These are phyloP conservation scores for Nepenthes mirabilis DNA, from an alignment of 148 eudicot species.

Conservation along the genomic window DNA sequence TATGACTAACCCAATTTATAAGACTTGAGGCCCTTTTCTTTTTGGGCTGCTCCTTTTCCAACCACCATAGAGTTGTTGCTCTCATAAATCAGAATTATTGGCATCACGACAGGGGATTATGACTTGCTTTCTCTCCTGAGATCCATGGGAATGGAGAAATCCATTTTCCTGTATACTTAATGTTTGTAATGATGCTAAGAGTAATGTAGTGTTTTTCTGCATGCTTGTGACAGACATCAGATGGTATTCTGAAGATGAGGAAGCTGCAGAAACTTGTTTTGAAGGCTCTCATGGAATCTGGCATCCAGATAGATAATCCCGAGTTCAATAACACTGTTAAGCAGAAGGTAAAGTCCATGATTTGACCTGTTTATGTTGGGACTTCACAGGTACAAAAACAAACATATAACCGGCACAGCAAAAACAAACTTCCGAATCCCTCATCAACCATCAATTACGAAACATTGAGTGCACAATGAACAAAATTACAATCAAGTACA, in stretches of 20 bases:
- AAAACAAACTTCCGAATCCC: too few relatives aligned
- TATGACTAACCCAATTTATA: too few relatives aligned
- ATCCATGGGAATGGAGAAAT: too few relatives aligned
- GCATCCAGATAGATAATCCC: constrained; percentile 27
- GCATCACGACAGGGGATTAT: too few relatives aligned
- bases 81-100: neutral
- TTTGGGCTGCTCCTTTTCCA: too few relatives aligned
- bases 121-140: too few relatives aligned
- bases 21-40: too few relatives aligned
- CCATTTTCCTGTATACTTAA: too few relatives aligned
- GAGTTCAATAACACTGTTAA: constrained; percentile 30
- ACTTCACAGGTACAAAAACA: neutral
- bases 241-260: constrained; percentile 53
- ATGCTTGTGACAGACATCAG: constrained; percentile 36
- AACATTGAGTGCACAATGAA: too few relatives aligned
- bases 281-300: constrained; percentile 47
- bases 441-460: neutral
- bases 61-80: neutral
- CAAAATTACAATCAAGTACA: too few relatives aligned
- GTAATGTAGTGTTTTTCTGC: neutral
- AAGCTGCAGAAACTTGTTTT: constrained; percentile 43
- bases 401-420: too few relatives aligned
- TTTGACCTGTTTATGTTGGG: neutral
- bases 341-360: constrained; percentile 34
- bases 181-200: neutral